Percentiles rank a stretch among this genome's conserved stretches.
Conservation (phyloP, 768 basidiomycete genomes). For the Panaeolus cyanescens region DNA sequence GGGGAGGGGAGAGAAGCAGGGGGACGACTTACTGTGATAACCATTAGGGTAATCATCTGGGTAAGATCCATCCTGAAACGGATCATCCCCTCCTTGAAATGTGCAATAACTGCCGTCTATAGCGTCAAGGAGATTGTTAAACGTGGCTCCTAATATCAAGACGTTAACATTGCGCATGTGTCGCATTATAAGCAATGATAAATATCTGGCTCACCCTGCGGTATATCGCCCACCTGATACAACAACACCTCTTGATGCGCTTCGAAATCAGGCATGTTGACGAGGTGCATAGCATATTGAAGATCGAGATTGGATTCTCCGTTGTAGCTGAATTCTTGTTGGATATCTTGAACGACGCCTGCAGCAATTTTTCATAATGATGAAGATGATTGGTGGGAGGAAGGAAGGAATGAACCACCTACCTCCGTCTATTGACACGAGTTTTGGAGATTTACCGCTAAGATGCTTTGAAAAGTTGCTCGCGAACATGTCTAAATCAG, state of each 20-base stretch:
- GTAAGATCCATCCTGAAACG: constrained; percentile 33
- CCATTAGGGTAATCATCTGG: constrained; percentile 29
- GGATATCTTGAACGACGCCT: constrained; percentile 41
- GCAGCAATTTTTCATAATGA: background rate
- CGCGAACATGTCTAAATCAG: constrained; percentile 47
- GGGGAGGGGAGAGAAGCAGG: background rate
- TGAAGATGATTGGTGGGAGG: constrained; percentile 10
- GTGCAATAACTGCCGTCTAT: constrained; percentile 43
- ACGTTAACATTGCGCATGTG: background rate
- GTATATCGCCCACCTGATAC: constrained; percentile 44
- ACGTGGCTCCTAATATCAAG: constrained; percentile 33
- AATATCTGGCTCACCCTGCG: constrained; percentile 35
- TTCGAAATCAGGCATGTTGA: constrained; percentile 18
- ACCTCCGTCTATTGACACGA: constrained; percentile 36
- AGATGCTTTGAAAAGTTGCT: constrained; percentile 31
- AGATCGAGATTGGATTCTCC: constrained; percentile 58
- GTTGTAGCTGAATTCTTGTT: constrained; percentile 40
- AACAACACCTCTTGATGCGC: constrained; percentile 34
- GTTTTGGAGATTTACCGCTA: constrained; percentile 32
- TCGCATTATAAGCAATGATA: background rate
- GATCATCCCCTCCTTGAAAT: constrained; percentile 43
- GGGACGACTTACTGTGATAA: constrained; percentile 25
- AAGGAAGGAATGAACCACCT: background rate
- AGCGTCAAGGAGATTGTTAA: constrained; percentile 48
- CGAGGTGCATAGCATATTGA: constrained; percentile 52